Percentiles rank a stretch among this genome's conserved stretches.
Evolutionary conservation across 169 alveolate genomes (phyloP).

Genomic region (Eimeria maxima): DNA sequence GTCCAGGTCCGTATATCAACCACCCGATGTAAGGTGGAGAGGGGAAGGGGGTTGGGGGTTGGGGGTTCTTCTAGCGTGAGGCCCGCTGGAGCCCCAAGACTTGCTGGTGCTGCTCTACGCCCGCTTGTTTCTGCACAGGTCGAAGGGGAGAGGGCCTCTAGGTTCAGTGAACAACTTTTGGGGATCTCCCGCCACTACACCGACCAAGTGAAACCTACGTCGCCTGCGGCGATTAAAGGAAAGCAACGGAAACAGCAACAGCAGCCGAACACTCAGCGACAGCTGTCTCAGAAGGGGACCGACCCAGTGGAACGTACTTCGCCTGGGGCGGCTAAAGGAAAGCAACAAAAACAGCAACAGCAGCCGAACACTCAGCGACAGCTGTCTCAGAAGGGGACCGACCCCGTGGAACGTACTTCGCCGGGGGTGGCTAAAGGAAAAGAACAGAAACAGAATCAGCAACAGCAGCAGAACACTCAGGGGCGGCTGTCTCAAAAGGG

Average conservation of each 20-base stretch:
- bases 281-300: too few relatives aligned
- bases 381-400: too few relatives aligned
- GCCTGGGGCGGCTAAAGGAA: too few relatives aligned
- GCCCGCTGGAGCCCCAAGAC: neutral
- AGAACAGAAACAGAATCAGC: neutral
- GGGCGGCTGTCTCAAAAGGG: neutral
- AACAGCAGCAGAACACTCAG: neutral
- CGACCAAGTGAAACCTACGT: neutral
- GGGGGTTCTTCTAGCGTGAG: neutral
- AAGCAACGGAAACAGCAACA: neutral
- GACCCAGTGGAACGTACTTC: too few relatives aligned
- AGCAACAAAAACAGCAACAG: too few relatives aligned
- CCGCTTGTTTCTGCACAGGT: neutral
- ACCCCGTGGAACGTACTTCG: too few relatives aligned
- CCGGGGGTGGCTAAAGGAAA: too few relatives aligned
- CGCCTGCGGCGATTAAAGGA: neutral
- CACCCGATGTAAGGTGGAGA: too few relatives aligned
- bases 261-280: too few relatives aligned
- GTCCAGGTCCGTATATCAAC: constrained; percentile 32
- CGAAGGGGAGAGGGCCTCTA: constrained; percentile 19
- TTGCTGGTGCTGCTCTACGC: neutral
- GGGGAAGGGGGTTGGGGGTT: too few relatives aligned
- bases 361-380: too few relatives aligned
- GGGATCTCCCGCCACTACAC: constrained; percentile 1
- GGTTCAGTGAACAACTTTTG: constrained; percentile 17